Conservation (phyloP, 192 early-diverging fungal genomes). For the Gaertneriomyces semiglobifer region DNA sequence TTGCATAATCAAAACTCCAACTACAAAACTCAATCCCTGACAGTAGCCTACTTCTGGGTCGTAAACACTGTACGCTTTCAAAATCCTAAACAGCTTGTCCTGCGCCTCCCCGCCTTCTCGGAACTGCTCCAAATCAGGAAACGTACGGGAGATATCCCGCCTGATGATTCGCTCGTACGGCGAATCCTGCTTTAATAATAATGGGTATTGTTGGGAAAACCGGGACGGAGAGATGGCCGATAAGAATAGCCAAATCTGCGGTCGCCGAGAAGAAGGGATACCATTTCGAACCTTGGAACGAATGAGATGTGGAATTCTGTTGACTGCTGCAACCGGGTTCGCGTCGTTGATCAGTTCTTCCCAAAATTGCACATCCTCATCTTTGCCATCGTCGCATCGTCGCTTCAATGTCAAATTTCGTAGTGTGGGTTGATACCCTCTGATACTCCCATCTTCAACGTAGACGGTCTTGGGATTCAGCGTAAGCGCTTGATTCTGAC, state of each 20-base stretch:
- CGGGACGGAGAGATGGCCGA: constrained; percentile 67
- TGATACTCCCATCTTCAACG: constrained; percentile 28
- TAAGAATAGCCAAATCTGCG: constrained; percentile 84
- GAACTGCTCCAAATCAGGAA: constrained; percentile 82
- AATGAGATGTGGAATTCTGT: constrained; percentile 38
- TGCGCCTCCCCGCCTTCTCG: constrained; percentile 79
- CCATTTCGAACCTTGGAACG: constrained; percentile 70
- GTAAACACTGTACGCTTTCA: constrained; percentile 85
- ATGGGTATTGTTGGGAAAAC: constrained; percentile 65
- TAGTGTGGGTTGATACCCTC: constrained; percentile 20
- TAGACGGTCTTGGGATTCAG: constrained; percentile 37
- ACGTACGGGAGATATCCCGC: constrained; percentile 85
- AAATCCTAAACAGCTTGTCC: constrained; percentile 76
- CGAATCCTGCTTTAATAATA: constrained; percentile 58
- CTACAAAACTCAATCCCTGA: constrained; percentile 87
- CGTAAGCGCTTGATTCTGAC: constrained; percentile 31
- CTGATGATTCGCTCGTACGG: constrained; percentile 71
- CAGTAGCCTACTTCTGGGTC: constrained; percentile 93
- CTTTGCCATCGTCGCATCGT: constrained; percentile 10
- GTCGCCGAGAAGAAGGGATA: constrained; percentile 76
- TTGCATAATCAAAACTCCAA: constrained; percentile 76
- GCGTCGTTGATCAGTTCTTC: constrained; percentile 33
- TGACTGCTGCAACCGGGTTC: constrained; percentile 6
- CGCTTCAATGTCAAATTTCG: constrained; percentile 1
- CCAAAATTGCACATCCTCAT: constrained; percentile 33